These are phyloP conservation scores for Raffaelea ambrosiae DNA, from an alignment of 2,329 filamentous ascomycete genomes.

Conservation along the genomic window DNA sequence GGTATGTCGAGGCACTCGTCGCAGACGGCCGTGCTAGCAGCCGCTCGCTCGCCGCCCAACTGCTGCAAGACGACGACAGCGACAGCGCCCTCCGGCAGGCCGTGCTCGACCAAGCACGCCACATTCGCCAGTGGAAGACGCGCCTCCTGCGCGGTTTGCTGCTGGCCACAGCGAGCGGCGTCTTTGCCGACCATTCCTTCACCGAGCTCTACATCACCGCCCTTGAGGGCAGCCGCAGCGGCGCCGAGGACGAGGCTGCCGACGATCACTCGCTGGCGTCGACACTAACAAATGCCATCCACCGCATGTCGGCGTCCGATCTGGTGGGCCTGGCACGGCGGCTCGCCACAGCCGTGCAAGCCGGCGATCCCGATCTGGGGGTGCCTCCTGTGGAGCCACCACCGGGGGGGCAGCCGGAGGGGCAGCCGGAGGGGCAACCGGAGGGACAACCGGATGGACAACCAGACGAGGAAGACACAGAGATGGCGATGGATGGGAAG, in stretches of 20 bases:
- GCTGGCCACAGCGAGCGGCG: conserved; percentile 30
- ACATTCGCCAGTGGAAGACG: conserved; percentile 21
- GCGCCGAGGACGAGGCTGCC: conserved; percentile 22
- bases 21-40: conserved; percentile 27
- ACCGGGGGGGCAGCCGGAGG: too few relatives aligned
- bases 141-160: conserved; percentile 41
- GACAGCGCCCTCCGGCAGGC: background rate
- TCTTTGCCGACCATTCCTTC: conserved; percentile 26
- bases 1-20: conserved; percentile 39
- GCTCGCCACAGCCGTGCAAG: conserved; percentile 27
- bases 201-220: conserved; percentile 53
- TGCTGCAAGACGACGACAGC: conserved; percentile 19
- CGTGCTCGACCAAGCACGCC: conserved; percentile 35
- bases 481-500: conserved; percentile 18
- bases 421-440: too few relatives aligned
- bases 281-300: conserved; percentile 40
- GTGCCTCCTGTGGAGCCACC: conserved; percentile 23
- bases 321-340: conserved; percentile 31
- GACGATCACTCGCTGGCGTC: conserved; percentile 42
- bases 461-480: too few relatives aligned
- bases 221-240: conserved; percentile 22
- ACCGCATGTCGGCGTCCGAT: conserved; percentile 48
- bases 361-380: conserved; percentile 28
- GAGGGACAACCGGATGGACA: too few relatives aligned
- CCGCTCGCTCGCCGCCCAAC: conserved; percentile 47